These are phyloP conservation scores for Posidonia oceanica DNA, from an alignment of 116 monocot genomes.

Conservation along the genomic window DNA sequence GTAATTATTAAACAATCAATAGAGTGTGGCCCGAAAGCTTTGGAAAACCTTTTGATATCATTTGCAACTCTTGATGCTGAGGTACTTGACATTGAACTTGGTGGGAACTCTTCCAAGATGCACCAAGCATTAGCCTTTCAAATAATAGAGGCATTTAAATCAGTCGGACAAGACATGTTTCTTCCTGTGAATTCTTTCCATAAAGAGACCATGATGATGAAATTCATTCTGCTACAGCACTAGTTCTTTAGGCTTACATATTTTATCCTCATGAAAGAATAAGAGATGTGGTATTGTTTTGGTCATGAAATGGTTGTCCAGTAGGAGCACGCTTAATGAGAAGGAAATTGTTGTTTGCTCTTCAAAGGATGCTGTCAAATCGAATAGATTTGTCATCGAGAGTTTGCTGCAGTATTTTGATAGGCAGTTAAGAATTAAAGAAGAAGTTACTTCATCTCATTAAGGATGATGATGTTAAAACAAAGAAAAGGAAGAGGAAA, in stretches of 20 bases:
- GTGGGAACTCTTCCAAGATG: background rate
- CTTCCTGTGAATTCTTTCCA: background rate
- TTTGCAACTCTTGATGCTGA: background rate
- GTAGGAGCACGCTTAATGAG: slow-evolving; percentile 2
- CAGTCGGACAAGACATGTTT: slow-evolving; percentile 9
- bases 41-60: slow-evolving; percentile 2
- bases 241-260: slow-evolving; percentile 10
- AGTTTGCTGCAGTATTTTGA: slow-evolving; percentile 7
- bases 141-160: slow-evolving; percentile 11
- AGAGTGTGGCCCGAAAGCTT: background rate
- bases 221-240: slow-evolving; percentile 9
- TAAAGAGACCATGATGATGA: background rate
- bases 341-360: background rate
- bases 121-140: slow-evolving; percentile 1
- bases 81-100: background rate
- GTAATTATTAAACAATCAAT: background rate
- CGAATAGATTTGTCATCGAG: background rate
- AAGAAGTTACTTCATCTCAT: slow-evolving; percentile 1
- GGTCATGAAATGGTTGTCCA: slow-evolving; percentile 9
- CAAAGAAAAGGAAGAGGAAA: background rate
- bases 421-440: background rate
- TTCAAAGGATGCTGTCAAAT: background rate
- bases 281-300: slow-evolving; percentile 3
- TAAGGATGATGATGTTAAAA: background rate
- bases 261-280: slow-evolving; percentile 10